These are phyloP conservation scores for Rhizopogon vesiculosus DNA, from an alignment of 768 basidiomycete genomes.

Conservation along the genomic window DNA sequence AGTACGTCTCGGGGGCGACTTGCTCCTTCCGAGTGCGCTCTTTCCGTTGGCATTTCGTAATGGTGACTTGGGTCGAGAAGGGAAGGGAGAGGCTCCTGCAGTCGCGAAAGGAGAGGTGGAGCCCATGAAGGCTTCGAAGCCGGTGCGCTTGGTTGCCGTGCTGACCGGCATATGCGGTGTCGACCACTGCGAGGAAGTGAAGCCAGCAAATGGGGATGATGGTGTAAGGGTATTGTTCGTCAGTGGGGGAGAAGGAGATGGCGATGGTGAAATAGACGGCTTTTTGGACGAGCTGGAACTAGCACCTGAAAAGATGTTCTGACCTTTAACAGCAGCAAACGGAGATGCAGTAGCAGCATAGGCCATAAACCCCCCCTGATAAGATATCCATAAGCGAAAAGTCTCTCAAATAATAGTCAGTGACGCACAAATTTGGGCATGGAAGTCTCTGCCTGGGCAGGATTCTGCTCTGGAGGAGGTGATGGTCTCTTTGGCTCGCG, in stretches of 20 bases:
- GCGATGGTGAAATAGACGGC: constrained; percentile 22
- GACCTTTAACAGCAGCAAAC: constrained; percentile 69
- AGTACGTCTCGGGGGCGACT: constrained; percentile 50
- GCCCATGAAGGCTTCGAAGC: constrained; percentile 55
- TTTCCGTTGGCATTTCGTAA: constrained; percentile 21
- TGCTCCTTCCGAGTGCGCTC: constrained; percentile 34
- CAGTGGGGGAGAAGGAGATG: constrained; percentile 13
- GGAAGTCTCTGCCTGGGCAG: constrained; percentile 20
- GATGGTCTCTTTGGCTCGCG: constrained; percentile 56
- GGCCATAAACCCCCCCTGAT: constrained; percentile 71
- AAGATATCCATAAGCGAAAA: constrained; percentile 7
- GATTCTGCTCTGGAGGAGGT: constrained; percentile 57
- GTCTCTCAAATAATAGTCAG: constrained; percentile 8
- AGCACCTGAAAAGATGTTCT: constrained; percentile 40
- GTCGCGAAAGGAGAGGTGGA: constrained; percentile 46
- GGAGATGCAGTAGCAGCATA: constrained; percentile 74
- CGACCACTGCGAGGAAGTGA: constrained; percentile 11
- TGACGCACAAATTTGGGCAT: constrained; percentile 44
- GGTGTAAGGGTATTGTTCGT: constrained; percentile 17
- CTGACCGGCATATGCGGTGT: constrained; percentile 18
- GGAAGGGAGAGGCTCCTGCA: constrained; percentile 24
- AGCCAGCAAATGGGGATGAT: constrained; percentile 18
- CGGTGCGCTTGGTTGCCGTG: constrained; percentile 44
- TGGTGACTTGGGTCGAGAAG: constrained; percentile 49
- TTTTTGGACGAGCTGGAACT: constrained; percentile 21